Evolutionary conservation across 2,329 filamentous ascomycete genomes (phyloP).

Genomic region (Xylaria hypoxylon): DNA sequence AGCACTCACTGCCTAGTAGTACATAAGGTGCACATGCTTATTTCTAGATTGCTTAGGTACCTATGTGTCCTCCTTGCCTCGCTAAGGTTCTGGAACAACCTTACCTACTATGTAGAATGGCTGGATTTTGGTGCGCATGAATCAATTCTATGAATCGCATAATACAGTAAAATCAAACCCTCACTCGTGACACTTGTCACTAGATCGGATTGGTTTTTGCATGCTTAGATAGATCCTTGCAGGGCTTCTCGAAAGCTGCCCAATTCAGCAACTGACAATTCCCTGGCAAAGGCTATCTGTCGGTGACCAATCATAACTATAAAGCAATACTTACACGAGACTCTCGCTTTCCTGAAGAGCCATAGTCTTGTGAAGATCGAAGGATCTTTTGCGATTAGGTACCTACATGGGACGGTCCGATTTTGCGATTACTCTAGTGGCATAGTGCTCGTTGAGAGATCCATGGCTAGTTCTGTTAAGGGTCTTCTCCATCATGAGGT

Average conservation of each 20-base stretch:
- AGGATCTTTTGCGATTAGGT: conserved; percentile 35
- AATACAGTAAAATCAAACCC: conserved; percentile 30
- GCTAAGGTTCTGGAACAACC: conserved; percentile 23
- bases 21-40: neutral
- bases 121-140: neutral
- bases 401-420: conserved; percentile 45
- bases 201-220: conserved; percentile 41
- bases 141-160: neutral
- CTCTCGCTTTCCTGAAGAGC: conserved; percentile 38
- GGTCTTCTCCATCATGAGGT: conserved; percentile 38
- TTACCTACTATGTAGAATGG: too few species aligned
- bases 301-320: conserved; percentile 37
- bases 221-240: conserved; percentile 30
- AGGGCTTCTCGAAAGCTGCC: conserved; percentile 41
- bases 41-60: neutral
- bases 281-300: neutral
- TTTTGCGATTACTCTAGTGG: conserved; percentile 23
- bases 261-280: conserved; percentile 31
- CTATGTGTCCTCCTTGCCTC: conserved; percentile 15
- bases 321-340: conserved; percentile 35
- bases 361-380: conserved; percentile 36
- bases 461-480: conserved; percentile 26
- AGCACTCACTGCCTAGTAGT: neutral
- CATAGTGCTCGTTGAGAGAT: conserved; percentile 22
- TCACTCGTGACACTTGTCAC: conserved; percentile 44